Evolutionary conservation across 495 filamentous ascomycete species (phyloP), one percentile per base, ranked within the genome.

Genomic region (Jackrogersella multiformis): DNA sequence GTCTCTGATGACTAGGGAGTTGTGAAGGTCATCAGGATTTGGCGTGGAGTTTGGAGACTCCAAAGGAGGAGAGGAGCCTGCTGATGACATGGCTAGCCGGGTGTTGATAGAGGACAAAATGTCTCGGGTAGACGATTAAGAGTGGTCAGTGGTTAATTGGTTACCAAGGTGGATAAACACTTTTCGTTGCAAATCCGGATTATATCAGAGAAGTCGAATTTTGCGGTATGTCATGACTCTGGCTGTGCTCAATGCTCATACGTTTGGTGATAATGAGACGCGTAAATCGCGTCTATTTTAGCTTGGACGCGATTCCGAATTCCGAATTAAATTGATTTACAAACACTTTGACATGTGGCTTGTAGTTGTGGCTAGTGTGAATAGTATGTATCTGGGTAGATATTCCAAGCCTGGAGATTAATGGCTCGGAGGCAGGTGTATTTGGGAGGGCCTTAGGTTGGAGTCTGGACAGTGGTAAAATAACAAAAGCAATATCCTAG

Each of bases 1-100:
- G 20, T 75, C 73, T 34, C 73, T 65, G 51, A 76, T 61, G 5
- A 70, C 73, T 39, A 76, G 42, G 2, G 63, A 68, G 23, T 34
- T 75, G 13, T 69, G 69, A 26, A 45, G 70, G 34, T 41, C 58
- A n/a, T 54, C 51, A 10, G 56, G 56, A 28, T 12, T 44, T n/a
- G 55, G 52, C 6, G 66, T 60, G 35, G 69, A 61, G 42, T 36
- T 44, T 0, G 64, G 41, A 30, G 61, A 66, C 41, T 64, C 66
- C 6, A n/a, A 30, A 9, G 51, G 38, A 7, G 58, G 49, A 35
- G 73, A 72, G 24, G 70, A 61, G 15, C 32, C 74, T 69, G 10
- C 66, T 30, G 60, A 77, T 23, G 72, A 68, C 73, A 75, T 75
- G 32, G 23, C 20, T 51, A 66, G 10, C 20, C 15, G 16, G 41